Evolutionary conservation across 1,284 basidiomycete genomes (phyloP).

Genomic region (Ceratorhiza oryzae-sativae): DNA sequence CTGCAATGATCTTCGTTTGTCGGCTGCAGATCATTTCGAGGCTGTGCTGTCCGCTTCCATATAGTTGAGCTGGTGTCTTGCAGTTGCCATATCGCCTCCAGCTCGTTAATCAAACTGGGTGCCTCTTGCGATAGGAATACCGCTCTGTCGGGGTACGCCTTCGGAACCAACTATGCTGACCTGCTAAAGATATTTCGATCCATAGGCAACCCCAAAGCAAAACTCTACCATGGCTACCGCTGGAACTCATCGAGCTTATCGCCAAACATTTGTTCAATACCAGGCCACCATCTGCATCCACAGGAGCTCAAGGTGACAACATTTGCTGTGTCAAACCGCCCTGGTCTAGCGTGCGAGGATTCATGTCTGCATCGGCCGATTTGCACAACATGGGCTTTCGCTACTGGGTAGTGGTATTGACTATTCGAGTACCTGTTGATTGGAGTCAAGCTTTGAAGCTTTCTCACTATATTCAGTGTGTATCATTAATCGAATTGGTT

Average conservation of each 20-base stretch:
- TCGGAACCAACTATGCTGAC: neutral
- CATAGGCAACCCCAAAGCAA: neutral
- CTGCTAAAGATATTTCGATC: neutral
- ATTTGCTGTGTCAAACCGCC: conserved; percentile 7
- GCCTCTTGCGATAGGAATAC: no score
- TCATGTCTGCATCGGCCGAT: conserved; percentile 21
- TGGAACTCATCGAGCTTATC: conserved; percentile 19
- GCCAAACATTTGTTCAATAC: neutral
- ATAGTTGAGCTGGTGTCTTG: no score
- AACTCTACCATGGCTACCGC: neutral
- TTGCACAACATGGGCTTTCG: conserved; percentile 9
- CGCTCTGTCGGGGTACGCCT: no score
- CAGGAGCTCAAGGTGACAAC: neutral
- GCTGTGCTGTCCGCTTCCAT: no score
- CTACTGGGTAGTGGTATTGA: neutral
- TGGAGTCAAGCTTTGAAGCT: neutral
- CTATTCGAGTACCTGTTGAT: neutral
- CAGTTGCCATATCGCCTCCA: no score
- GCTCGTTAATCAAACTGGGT: no score
- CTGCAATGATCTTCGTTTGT: no score
- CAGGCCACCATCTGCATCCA: neutral
- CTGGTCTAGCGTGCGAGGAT: conserved; percentile 4
- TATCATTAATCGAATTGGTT: neutral
- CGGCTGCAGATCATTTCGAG: no score
- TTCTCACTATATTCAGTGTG: conserved; percentile 1